A percentile compares a stretch with the other conserved stretches of the same genome.
These are phyloP conservation scores for Suillus variegatus DNA, from an alignment of 768 basidiomycete genomes.

Conservation along the genomic window DNA sequence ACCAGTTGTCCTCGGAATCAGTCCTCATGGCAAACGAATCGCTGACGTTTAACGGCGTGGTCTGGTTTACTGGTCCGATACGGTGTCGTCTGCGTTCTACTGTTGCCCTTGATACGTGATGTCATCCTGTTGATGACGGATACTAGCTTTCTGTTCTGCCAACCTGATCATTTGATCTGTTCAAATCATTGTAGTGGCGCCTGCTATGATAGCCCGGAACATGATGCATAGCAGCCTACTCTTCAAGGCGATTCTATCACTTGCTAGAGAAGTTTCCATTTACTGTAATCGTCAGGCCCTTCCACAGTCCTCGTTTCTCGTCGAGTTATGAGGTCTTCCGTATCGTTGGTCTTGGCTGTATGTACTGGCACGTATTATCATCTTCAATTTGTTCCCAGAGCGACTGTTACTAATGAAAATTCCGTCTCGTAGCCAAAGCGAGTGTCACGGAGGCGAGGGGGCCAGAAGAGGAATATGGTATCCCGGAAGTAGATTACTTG, in stretches of 20 bases:
- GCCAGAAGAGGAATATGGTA: conserved; percentile 6
- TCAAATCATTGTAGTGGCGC: not conserved
- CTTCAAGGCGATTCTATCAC: not conserved
- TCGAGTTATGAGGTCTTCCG: not conserved
- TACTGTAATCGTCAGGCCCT: not conserved
- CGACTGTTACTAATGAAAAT: conserved; percentile 8
- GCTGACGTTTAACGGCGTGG: not conserved
- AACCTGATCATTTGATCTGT: not conserved
- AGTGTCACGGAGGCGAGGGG: conserved; percentile 25
- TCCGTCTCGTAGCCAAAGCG: conserved; percentile 6
- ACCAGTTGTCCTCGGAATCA: not conserved
- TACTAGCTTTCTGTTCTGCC: not conserved
- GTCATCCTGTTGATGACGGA: not conserved
- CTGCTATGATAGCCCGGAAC: not conserved
- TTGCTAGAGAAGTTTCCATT: not conserved
- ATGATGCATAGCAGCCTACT: not conserved
- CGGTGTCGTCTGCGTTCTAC: not conserved
- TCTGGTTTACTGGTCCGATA: conserved; percentile 1
- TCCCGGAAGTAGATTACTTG: not conserved
- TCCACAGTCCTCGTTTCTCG: not conserved
- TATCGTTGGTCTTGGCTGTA: not conserved
- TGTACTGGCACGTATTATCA: not conserved
- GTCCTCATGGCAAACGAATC: not conserved
- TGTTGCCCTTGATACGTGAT: not conserved
- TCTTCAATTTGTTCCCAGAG: not conserved